Evolutionary conservation across 192 early-diverging fungal species (phyloP), one percentile per base, ranked within the genome.

Genomic region (Spizellomyces sp.): DNA sequence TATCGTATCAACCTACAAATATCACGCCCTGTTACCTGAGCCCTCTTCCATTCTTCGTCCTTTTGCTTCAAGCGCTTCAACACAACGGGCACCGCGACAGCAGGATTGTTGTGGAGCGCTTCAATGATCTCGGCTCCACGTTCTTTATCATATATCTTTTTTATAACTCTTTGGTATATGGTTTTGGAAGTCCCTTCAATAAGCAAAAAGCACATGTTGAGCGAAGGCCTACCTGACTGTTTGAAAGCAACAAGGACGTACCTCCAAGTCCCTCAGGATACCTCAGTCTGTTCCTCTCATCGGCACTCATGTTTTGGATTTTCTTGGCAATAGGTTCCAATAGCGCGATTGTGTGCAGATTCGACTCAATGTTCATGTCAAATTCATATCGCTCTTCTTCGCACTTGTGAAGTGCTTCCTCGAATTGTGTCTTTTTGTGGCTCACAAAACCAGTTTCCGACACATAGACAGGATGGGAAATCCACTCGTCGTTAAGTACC

Each of bases 321-420:
- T 92, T 86, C 74, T 88, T 88, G 6, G 88, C 91, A 66, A 99
- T 94, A 5, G 95, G 94, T 67, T 96, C 93, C 59, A 99, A 78
- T 42, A 98, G 77, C 7, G 89, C 87, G 77, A 99, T 99, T 4
- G 90, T 90, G 42, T 92, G 87, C 64, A 94, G 70, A 63, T 98
- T 98, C 57, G 95, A 90, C 75, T 98, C 94, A 64, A 99, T 97
- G 78, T 96, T 94, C 76, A 98, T 86, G 73, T 99, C 96, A 84
- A 97, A 98, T 71, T 99, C 98, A 77, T 92, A 94, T 27, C 95
- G 86, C 83, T 98, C 96, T 73, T 99, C 98, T 75, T 99, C 98
- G 80, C 90, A 93, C 58, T 92, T 91, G 84, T 93, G 92, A 77
- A 99, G 79, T n/a, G 90, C 90, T 75, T 99, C 98, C 71, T 98